Conservation (phyloP, 106 monocot genomes). For the Dendrobium catenatum region DNA sequence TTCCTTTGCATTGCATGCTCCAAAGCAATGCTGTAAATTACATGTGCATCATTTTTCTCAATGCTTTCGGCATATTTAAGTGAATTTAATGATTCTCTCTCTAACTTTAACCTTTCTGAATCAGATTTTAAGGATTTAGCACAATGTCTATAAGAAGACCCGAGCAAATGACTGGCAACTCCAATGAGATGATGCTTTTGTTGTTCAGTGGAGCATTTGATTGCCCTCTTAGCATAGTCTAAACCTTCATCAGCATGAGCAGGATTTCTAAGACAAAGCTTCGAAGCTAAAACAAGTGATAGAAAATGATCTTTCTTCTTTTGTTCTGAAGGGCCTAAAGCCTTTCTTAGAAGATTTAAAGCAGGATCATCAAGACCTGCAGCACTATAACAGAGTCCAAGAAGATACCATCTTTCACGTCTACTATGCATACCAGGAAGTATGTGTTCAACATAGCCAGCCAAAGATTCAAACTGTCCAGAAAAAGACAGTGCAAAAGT, state of each 20-base stretch:
- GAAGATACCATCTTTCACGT: constrained; percentile 79
- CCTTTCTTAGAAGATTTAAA: constrained; percentile 57
- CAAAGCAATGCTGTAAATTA: constrained; percentile 48
- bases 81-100: constrained; percentile 34
- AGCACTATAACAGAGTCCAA: constrained; percentile 79
- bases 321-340: constrained; percentile 34
- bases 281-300: constrained; percentile 54
- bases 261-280: constrained; percentile 44
- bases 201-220: constrained; percentile 17
- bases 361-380: constrained; percentile 46
- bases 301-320: constrained; percentile 38
- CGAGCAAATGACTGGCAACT: constrained; percentile 43
- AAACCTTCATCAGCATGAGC: constrained; percentile 43
- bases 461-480: constrained; percentile 49
- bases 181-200: constrained; percentile 37
- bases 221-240: constrained; percentile 36
- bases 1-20: constrained; percentile 57
- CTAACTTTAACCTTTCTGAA: constrained; percentile 38
- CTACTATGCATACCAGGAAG: constrained; percentile 57
- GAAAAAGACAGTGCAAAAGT: constrained; percentile 59
- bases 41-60: constrained; percentile 47
- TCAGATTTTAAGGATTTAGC: constrained; percentile 41
- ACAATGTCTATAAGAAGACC: constrained; percentile 42
- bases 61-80: constrained; percentile 30
- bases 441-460: constrained; percentile 43